A percentile compares a stretch with the other conserved stretches of the same genome.
These are phyloP conservation scores for Steccherinum ochraceum DNA, from an alignment of 768 basidiomycete genomes.

Conservation along the genomic window DNA sequence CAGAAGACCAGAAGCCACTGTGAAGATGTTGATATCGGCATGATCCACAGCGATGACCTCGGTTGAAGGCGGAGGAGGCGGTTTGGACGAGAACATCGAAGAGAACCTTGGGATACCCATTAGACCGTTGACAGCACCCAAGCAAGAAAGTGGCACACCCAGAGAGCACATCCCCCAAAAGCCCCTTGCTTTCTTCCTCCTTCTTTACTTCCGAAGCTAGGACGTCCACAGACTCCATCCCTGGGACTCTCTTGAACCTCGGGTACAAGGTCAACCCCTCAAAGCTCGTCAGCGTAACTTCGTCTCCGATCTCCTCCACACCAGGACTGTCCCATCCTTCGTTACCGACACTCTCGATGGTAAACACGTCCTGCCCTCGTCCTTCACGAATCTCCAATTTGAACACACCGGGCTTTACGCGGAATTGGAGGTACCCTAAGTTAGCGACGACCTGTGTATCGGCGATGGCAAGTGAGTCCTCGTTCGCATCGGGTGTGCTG, in stretches of 20 bases:
- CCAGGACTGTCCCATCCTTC: conserved; percentile 82
- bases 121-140: not conserved
- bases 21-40: conserved; percentile 98
- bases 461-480: conserved; percentile 45
- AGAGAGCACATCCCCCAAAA: conserved; percentile 44
- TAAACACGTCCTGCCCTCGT: conserved; percentile 72
- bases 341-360: conserved; percentile 80
- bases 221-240: conserved; percentile 81
- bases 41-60: conserved; percentile 32
- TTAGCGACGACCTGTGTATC: conserved; percentile 94
- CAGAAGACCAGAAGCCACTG: conserved; percentile 91
- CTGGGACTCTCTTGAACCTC: conserved; percentile 56
- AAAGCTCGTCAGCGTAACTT: conserved; percentile 81
- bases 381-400: conserved; percentile 78
- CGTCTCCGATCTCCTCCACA: conserved; percentile 61
- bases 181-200: conserved; percentile 25
- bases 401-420: conserved; percentile 86
- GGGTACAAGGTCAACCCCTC: conserved; percentile 90
- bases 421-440: conserved; percentile 94
- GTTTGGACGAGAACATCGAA: conserved; percentile 17
- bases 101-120: conserved; percentile 16
- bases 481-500: conserved; percentile 26
- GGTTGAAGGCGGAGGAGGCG: conserved; percentile 9
- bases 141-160: conserved; percentile 33
- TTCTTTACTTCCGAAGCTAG: conserved; percentile 38